Base-by-base conservation (phyloP, 129 eudicot species). In the Flaveria sonorensis region DNA sequence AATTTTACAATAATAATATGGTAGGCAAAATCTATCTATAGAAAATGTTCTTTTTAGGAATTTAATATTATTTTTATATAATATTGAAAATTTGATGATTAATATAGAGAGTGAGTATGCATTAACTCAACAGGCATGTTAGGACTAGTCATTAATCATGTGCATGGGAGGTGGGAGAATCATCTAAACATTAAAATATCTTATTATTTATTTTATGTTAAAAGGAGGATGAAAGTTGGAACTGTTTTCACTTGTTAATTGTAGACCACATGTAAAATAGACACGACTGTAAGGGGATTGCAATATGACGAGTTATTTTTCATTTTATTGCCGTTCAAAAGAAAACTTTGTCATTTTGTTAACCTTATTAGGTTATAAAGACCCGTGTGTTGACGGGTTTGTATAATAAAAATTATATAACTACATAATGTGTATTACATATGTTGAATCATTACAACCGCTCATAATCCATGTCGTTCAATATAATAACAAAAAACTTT, bases 131-230 rank as follows among this genome's bases (percentile, higher is more conserved):
- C 39, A 32, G 4, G 39, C 39, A 32, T 32, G 39, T 32, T 32
- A 32, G 39, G 39, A 32, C 39, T 32, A 5, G 39, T 32, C 39
- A 32, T 32, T 32, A 32, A 62, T 74, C 78, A 74, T 74, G 70
- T 74, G 70, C 69, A 59, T 57, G 45, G 43, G 20, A 72, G 79
- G 46, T 61, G 70, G 71, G 18, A 43, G 77, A 42, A 48, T 45
- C 28, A 23, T 42, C 60, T 60, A 21, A 45, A 32, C 78, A 74
- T 42, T 60, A 21, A 69, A 32, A 32, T 11, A 23, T 13, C 12
- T 45, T 43, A 46, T 60, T 73, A 73, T 56, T 20, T 43, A 11
- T 45, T 48, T 68, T 11, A 10, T 20, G 26, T 68, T 16, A 42
- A 39, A 39, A 61, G 2, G 16, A 50, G n/a, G 55, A 11, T 50